Evolutionary conservation across 176 grass and related monocot genomes (phyloP).

Genomic region (Lolium perenne): DNA sequence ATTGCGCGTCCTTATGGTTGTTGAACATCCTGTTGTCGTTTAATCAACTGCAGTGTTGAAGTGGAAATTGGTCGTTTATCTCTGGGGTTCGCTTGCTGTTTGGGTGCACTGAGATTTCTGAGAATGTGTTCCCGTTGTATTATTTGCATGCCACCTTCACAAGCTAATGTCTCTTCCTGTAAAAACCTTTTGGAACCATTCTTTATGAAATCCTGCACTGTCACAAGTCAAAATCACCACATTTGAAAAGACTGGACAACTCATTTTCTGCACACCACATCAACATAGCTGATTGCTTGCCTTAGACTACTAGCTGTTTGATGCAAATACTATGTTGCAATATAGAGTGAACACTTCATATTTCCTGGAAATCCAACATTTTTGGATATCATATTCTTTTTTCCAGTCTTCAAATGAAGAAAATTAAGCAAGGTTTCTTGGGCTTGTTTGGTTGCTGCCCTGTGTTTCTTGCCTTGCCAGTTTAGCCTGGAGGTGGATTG

Average conservation of each 20-base stretch:
- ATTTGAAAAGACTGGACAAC: too few relatives aligned
- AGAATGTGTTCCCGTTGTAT: background rate
- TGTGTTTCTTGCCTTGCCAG: too few relatives aligned
- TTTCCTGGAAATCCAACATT: background rate
- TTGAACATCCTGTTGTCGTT: background rate
- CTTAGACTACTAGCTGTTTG: too few relatives aligned
- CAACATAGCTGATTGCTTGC: too few relatives aligned
- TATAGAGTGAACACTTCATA: background rate
- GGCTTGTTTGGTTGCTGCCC: too few relatives aligned
- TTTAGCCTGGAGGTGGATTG: too few relatives aligned
- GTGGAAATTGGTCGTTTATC: background rate
- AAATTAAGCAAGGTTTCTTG: background rate
- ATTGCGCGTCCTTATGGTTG: background rate
- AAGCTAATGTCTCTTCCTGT: background rate
- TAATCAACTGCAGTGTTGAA: background rate
- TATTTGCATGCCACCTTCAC: background rate
- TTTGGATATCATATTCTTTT: background rate
- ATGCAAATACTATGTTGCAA: background rate
- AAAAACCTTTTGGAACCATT: too few relatives aligned
- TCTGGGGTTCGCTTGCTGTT: background rate
- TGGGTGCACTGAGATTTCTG: background rate
- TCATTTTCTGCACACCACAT: too few relatives aligned
- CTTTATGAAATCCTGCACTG: too few relatives aligned
- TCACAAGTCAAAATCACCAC: too few relatives aligned
- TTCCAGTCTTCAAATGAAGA: background rate